Evolutionary conservation across 768 basidiomycete species (phyloP).

Genomic region (Tulasnella sp.): DNA sequence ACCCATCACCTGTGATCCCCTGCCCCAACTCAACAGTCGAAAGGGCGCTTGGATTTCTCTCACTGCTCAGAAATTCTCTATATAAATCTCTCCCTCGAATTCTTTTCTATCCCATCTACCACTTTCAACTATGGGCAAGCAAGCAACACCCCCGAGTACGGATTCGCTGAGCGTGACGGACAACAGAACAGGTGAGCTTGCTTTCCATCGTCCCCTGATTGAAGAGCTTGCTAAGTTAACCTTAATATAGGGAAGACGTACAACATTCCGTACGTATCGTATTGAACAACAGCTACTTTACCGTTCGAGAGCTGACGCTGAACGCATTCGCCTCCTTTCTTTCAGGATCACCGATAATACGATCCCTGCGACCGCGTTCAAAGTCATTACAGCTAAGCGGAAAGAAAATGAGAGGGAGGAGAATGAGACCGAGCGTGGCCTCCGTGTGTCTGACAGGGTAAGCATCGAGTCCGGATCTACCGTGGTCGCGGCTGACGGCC

Average conservation of each 20-base stretch:
- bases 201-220: neutral
- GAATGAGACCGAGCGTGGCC: constrained; percentile 73
- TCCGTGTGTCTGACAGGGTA: constrained; percentile 65
- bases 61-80: too few species aligned
- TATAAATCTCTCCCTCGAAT: too few species aligned
- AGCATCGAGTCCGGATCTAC: neutral
- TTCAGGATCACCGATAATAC: constrained; percentile 69
- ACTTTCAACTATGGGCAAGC: too few species aligned
- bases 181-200: constrained; percentile 15
- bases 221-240: neutral
- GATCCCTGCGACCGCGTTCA: constrained; percentile 72
- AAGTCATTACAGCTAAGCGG: constrained; percentile 61
- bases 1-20: too few species aligned
- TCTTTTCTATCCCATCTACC: too few species aligned
- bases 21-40: too few species aligned
- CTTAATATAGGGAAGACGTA: constrained; percentile 10
- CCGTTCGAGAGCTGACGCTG: neutral
- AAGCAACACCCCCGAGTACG: too few species aligned
- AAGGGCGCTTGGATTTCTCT: too few species aligned
- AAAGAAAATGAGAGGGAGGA: constrained; percentile 74
- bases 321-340: neutral
- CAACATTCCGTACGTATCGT: constrained; percentile 13
- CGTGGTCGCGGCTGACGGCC: neutral
- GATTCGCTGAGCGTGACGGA: constrained; percentile 19
- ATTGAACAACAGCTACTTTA: neutral